These are phyloP conservation scores for Clonostachys solani DNA, from an alignment of 2,329 filamentous ascomycete species.

Conservation along the genomic window DNA sequence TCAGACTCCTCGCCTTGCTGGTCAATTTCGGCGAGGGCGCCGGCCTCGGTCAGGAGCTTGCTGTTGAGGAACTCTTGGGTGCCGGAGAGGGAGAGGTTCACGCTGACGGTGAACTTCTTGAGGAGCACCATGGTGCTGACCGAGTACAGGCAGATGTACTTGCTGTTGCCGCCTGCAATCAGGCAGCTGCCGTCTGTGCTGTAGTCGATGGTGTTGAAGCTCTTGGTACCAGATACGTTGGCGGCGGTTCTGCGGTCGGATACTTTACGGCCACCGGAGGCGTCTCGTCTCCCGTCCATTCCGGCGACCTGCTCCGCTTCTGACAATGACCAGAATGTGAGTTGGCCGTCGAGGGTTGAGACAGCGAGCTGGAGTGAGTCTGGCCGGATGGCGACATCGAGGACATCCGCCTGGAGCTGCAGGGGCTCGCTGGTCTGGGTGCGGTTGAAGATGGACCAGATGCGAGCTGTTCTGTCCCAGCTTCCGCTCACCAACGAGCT, in stretches of 20 bases:
- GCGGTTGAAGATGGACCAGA: conserved; percentile 93
- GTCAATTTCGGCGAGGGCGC: conserved; percentile 79
- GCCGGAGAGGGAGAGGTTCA: conserved; percentile 92
- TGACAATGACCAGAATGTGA: conserved; percentile 91
- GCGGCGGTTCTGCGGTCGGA: conserved; percentile 87
- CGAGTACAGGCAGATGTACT: conserved; percentile 98
- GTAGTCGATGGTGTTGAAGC: conserved; percentile 83
- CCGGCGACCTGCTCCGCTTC: conserved; percentile 84
- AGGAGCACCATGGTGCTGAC: conserved; percentile 85
- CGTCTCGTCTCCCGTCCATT: conserved; percentile 85
- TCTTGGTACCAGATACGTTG: conserved; percentile 85
- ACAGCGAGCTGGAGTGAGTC: conserved; percentile 90
- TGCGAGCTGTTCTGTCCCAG: conserved; percentile 92
- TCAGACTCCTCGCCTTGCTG: conserved; percentile 86
- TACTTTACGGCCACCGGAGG: conserved; percentile 86
- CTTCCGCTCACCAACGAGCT: conserved; percentile 82
- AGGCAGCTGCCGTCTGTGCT: conserved; percentile 90
- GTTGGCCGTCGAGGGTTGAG: conserved; percentile 86
- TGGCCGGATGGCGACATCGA: conserved; percentile 81
- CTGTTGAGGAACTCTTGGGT: conserved; percentile 98
- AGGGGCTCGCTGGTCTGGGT: conserved; percentile 94
- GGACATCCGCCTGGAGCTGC: conserved; percentile 85
- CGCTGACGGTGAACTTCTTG: conserved; percentile 92
- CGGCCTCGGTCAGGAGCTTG: conserved; percentile 84
- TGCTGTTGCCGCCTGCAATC: conserved; percentile 90